These are phyloP conservation scores for Populus simonii DNA, from an alignment of 345 rosid species.

Conservation along the genomic window DNA sequence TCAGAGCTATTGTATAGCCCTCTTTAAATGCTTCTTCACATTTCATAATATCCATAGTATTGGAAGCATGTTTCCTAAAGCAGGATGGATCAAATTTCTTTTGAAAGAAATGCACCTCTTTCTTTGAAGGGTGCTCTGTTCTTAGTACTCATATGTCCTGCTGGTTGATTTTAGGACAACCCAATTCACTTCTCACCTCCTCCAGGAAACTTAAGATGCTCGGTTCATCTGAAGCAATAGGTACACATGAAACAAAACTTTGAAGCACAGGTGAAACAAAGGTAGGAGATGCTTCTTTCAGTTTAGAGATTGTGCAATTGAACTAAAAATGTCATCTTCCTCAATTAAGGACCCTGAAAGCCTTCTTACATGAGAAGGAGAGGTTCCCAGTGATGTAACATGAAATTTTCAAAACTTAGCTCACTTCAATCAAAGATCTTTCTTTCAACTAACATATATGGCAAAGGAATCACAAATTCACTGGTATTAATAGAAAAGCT, in stretches of 20 bases:
- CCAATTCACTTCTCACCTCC: constrained; percentile 45
- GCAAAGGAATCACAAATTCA: constrained; percentile 14
- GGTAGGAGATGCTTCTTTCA: constrained; percentile 23
- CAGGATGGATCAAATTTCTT: constrained; percentile 10
- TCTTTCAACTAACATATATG: constrained; percentile 22
- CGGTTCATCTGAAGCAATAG: constrained; percentile 53
- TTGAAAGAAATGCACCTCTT: constrained; percentile 43
- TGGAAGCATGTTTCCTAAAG: constrained; percentile 14
- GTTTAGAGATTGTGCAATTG: constrained; percentile 24
- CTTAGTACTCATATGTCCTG: constrained; percentile 51
- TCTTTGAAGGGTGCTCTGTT: constrained; percentile 39
- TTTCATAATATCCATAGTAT: constrained; percentile 26
- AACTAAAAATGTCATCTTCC: constrained; percentile 31
- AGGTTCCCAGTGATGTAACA: constrained; percentile 46
- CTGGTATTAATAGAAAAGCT: constrained; percentile 36
- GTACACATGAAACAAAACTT: constrained; percentile 41
- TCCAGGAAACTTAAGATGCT: constrained; percentile 47
- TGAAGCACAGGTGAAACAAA: constrained; percentile 36
- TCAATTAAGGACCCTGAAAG: constrained; percentile 16
- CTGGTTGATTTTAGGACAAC: constrained; percentile 43
- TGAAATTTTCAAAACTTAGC: constrained; percentile 35
- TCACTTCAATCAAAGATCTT: constrained; percentile 37
- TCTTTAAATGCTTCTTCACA: constrained; percentile 48
- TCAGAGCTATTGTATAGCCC: constrained; percentile 59
- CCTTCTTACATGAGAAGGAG: constrained; percentile 36